These are phyloP conservation scores for Nicotiana sylvestris DNA, from an alignment of 257 asterid species.

Conservation along the genomic window DNA sequence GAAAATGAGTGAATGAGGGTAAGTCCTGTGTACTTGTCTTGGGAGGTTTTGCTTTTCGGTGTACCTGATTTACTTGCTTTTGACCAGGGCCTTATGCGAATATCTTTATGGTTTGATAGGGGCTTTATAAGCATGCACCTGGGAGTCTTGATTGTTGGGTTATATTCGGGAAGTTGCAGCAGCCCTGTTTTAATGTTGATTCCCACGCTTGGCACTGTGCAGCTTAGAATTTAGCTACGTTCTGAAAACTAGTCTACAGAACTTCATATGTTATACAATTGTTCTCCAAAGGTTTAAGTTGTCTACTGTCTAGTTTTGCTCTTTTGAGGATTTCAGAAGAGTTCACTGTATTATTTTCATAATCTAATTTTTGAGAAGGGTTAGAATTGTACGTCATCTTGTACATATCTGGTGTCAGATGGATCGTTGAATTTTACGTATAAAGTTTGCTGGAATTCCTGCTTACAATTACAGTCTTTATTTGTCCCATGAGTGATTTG, in stretches of 20 bases:
- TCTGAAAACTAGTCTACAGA: neutral
- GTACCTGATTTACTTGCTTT: neutral
- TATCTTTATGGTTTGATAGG: neutral
- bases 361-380: neutral
- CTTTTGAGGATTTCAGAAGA: neutral
- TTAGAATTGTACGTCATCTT: neutral
- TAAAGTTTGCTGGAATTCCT: neutral
- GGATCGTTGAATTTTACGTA: neutral
- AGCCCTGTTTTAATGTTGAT: constrained; percentile 1
- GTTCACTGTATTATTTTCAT: neutral
- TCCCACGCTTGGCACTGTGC: neutral
- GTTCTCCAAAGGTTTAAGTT: constrained; percentile 1
- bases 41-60: neutral
- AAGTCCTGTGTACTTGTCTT: neutral
- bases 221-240: neutral
- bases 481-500: neutral
- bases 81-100: neutral
- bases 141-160: neutral
- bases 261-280: neutral
- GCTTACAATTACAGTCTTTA: neutral
- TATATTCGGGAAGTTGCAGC: neutral
- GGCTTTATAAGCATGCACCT: neutral
- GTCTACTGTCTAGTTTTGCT: neutral
- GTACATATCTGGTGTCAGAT: constrained; percentile 6
- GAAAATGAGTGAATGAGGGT: constrained; percentile 8